Conservation (phyloP, 2,329 filamentous ascomycete genomes). For the Apiospora sp. region DNA sequence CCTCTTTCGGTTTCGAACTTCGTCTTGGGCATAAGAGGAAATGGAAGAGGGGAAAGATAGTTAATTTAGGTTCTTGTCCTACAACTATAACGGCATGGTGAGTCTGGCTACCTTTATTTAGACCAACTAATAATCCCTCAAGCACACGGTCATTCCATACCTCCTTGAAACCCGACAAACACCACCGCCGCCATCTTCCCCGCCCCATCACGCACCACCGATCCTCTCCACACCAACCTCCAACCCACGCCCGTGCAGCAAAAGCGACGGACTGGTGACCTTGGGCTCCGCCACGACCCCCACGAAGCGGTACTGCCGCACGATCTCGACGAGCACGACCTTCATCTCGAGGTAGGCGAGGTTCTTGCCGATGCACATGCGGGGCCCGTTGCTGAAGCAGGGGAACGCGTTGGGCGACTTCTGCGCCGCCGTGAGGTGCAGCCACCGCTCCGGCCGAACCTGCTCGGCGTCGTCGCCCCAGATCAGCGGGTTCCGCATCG, state of each 20-base stretch:
- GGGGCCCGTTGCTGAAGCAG: slow-evolving; percentile 39
- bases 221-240: not conserved
- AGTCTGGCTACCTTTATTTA: too few relatives aligned
- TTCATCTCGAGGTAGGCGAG: slow-evolving; percentile 39
- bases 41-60: too few relatives aligned
- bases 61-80: too few relatives aligned
- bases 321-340: slow-evolving; percentile 36
- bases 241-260: not conserved
- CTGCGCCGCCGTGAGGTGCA: slow-evolving; percentile 28
- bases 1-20: too few relatives aligned
- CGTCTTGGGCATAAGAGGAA: too few relatives aligned
- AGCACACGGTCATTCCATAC: not conserved
- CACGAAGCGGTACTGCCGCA: slow-evolving; percentile 34
- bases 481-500: slow-evolving; percentile 32
- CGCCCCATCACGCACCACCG: not conserved
- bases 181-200: too few relatives aligned
- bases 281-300: slow-evolving; percentile 29
- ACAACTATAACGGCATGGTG: too few relatives aligned
- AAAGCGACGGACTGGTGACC: not conserved
- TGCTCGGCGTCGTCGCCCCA: slow-evolving; percentile 34
- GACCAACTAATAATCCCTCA: too few relatives aligned
- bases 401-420: slow-evolving; percentile 43
- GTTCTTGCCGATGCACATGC: slow-evolving; percentile 38
- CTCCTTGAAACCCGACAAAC: not conserved
- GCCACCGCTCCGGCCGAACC: slow-evolving; percentile 38